Conservation (phyloP, 768 basidiomycete genomes). For the Leccinum broughii region DNA sequence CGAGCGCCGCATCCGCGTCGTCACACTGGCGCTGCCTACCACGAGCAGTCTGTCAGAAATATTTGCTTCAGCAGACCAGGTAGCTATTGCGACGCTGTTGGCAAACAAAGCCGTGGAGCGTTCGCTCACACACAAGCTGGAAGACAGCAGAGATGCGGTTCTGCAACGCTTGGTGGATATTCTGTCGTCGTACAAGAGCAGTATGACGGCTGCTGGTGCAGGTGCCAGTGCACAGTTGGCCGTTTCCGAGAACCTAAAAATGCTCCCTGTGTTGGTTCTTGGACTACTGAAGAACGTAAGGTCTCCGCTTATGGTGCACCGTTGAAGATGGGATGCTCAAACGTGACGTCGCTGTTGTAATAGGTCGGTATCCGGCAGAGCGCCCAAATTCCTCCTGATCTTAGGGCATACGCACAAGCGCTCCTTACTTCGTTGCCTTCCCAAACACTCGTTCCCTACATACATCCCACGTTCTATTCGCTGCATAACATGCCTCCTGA, state of each 20-base stretch:
- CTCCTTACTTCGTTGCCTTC: conserved; percentile 89
- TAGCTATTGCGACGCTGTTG: conserved; percentile 79
- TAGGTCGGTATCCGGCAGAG: conserved; percentile 95
- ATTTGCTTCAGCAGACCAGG: conserved; percentile 87
- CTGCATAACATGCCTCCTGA: conserved; percentile 95
- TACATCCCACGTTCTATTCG: conserved; percentile 94
- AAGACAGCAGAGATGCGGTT: conserved; percentile 85
- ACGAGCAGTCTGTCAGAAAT: conserved; percentile 87
- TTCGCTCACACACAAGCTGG: conserved; percentile 79
- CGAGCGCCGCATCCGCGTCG: conserved; percentile 88
- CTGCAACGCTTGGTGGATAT: conserved; percentile 85
- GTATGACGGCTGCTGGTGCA: conserved; percentile 91
- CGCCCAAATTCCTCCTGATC: conserved; percentile 94
- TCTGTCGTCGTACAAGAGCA: conserved; percentile 86
- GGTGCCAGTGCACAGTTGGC: conserved; percentile 95
- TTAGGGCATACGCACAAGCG: conserved; percentile 92
- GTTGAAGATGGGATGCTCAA: conserved; percentile 1
- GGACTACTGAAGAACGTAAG: conserved; percentile 90
- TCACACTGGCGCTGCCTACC: conserved; percentile 85
- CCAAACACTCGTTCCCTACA: conserved; percentile 88
- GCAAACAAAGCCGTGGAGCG: conserved; percentile 94
- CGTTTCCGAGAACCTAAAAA: conserved; percentile 90
- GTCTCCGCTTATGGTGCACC: conserved; percentile 24
- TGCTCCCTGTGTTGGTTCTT: conserved; percentile 87
- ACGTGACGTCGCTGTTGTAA: background rate